Conservation (phyloP, 805 yeast species). For the Starmera quercuum region DNA sequence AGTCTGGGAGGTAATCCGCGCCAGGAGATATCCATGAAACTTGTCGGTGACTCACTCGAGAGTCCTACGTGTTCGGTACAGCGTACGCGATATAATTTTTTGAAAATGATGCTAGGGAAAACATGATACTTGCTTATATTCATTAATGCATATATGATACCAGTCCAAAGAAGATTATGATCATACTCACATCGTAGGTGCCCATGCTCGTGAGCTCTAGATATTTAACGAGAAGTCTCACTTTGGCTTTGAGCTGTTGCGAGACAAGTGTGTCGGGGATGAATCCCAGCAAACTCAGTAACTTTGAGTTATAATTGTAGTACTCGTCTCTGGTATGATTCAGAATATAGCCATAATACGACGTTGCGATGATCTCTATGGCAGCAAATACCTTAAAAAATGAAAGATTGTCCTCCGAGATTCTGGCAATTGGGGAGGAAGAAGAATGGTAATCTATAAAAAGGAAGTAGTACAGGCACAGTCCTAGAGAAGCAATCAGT, state of each 20-base stretch:
- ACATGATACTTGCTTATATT: neutral
- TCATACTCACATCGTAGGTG: slow-evolving; percentile 16
- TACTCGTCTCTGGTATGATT: slow-evolving; percentile 8
- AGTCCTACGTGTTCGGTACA: too few species aligned
- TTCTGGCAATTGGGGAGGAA: slow-evolving; percentile 5
- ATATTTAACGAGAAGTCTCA: slow-evolving; percentile 17
- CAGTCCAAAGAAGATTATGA: slow-evolving; percentile 15
- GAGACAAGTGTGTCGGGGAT: slow-evolving; percentile 15
- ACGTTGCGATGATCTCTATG: slow-evolving; percentile 13
- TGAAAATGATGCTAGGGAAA: too few species aligned
- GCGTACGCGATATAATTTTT: too few species aligned
- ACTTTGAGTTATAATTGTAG: slow-evolving; percentile 16
- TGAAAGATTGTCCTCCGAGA: slow-evolving; percentile 2
- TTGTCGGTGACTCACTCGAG: too few species aligned
- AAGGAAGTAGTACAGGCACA: slow-evolving; percentile 4
- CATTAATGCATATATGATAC: slow-evolving; percentile 10
- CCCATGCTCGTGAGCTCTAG: slow-evolving; percentile 14
- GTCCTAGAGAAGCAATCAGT: slow-evolving; percentile 1
- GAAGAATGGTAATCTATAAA: slow-evolving; percentile 7
- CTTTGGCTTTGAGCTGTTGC: slow-evolving; percentile 9
- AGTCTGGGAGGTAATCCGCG: too few species aligned
- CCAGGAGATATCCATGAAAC: too few species aligned
- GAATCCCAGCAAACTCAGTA: slow-evolving; percentile 7
- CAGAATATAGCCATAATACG: slow-evolving; percentile 9
- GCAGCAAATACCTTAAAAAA: slow-evolving; percentile 12